phyloP scores from a whole-genome alignment of 768 basidiomycete species.

The Guyanaporus albipodus region DNA sequence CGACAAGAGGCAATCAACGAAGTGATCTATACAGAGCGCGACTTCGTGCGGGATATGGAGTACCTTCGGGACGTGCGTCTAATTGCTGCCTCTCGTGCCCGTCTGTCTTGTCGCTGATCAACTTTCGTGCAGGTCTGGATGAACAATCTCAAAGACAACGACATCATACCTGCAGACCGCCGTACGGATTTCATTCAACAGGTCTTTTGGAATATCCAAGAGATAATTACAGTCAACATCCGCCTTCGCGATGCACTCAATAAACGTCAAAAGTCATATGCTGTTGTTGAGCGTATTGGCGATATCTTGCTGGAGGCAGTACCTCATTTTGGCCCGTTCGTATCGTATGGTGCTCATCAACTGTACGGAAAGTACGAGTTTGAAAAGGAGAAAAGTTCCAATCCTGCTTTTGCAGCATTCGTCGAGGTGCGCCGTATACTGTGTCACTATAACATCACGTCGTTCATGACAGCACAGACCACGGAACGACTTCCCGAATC shows the following conservation, averaged over 20 bases:
- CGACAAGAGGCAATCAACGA: constrained; percentile 99
- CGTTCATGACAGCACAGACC: constrained; percentile 42
- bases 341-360: constrained; percentile 94
- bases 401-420: constrained; percentile 89
- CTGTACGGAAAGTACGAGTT: constrained; percentile 98
- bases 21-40: constrained; percentile 89
- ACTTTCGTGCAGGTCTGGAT: constrained; percentile 69
- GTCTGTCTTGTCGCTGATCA: not conserved
- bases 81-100: not conserved
- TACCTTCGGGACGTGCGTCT: constrained; percentile 86
- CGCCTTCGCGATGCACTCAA: constrained; percentile 89
- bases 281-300: constrained; percentile 87
- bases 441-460: not conserved
- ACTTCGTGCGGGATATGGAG: constrained; percentile 98
- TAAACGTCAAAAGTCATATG: constrained; percentile 92
- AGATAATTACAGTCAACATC: constrained; percentile 89
- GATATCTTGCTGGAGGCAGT: constrained; percentile 88
- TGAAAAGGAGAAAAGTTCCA: constrained; percentile 95
- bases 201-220: constrained; percentile 97
- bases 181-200: constrained; percentile 86
- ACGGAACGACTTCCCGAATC: constrained; percentile 94
- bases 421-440: constrained; percentile 65
- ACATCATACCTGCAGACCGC: constrained; percentile 72
- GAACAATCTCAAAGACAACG: constrained; percentile 69
- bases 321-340: constrained; percentile 88